These are phyloP conservation scores for Nicotiana obtusifolia DNA, from an alignment of 257 asterid species.

Conservation along the genomic window DNA sequence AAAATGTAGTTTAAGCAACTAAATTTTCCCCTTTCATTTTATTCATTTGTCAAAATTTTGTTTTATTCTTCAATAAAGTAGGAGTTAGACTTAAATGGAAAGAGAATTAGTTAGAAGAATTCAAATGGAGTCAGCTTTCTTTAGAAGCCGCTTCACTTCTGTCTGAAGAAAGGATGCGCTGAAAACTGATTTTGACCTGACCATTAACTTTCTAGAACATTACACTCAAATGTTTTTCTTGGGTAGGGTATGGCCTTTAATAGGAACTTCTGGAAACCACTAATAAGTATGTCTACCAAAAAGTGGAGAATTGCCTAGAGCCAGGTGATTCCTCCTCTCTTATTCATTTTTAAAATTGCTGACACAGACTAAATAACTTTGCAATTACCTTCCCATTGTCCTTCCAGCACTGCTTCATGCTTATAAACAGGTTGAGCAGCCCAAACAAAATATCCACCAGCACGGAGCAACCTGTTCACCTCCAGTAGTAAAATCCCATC, in stretches of 20 bases:
- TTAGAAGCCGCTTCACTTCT: neutral
- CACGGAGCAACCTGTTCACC: slow-evolving; percentile 92
- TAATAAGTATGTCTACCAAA: neutral
- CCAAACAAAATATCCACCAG: slow-evolving; percentile 95
- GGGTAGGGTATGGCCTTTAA: neutral
- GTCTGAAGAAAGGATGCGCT: neutral
- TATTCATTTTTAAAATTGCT: neutral
- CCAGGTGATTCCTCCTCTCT: neutral
- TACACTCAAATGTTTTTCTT: neutral
- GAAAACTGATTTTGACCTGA: neutral
- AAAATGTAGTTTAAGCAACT: neutral
- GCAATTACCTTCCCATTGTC: slow-evolving; percentile 84
- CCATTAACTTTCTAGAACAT: neutral
- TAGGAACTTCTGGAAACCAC: neutral
- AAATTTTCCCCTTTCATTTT: neutral
- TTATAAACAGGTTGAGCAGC: slow-evolving; percentile 98
- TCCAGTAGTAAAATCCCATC: slow-evolving; percentile 95
- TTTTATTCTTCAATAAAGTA: neutral
- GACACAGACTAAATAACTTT: neutral
- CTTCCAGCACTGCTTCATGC: slow-evolving; percentile 74
- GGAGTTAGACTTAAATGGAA: neutral
- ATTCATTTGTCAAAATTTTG: neutral
- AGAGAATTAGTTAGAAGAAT: neutral
- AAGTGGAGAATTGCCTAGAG: neutral
- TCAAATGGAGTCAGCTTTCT: neutral